These are phyloP conservation scores for Eucommia ulmoides DNA, from an alignment of 257 asterid species.

Conservation along the genomic window DNA sequence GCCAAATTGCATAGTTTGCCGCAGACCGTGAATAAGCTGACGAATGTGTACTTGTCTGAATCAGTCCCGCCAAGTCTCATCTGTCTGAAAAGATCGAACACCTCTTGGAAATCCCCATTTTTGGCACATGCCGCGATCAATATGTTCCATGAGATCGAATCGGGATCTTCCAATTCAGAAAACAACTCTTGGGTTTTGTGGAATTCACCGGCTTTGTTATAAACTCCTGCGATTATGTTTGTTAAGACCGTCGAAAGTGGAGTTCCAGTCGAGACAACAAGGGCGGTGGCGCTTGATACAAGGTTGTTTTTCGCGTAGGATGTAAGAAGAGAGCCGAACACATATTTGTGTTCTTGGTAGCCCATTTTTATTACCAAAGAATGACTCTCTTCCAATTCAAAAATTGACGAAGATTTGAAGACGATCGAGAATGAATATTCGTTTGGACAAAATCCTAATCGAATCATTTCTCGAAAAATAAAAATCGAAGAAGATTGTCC, in stretches of 20 bases:
- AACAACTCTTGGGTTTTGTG: conserved; percentile 68
- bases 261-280: conserved; percentile 14
- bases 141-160: conserved; percentile 65
- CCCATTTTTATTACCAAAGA: conserved; percentile 50
- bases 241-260: conserved; percentile 36
- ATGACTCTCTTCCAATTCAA: conserved; percentile 60
- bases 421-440: conserved; percentile 48
- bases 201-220: conserved; percentile 47
- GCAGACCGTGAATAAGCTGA: conserved; percentile 67
- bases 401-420: conserved; percentile 28
- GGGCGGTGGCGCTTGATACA: conserved; percentile 37
- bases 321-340: conserved; percentile 48
- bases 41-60: conserved; percentile 69
- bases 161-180: conserved; percentile 60
- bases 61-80: conserved; percentile 36
- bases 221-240: conserved; percentile 55
- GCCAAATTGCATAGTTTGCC: conserved; percentile 49
- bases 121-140: conserved; percentile 84
- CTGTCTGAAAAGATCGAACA: conserved; percentile 54
- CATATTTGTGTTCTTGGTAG: conserved; percentile 36
- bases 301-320: conserved; percentile 50
- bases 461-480: conserved; percentile 50
- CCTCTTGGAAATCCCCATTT: conserved; percentile 59
- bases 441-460: conserved; percentile 40
- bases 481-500: conserved; percentile 27